phyloP scores from a whole-genome alignment of 1,139 yeast genomes.

The Geotrichum bryndzae region DNA sequence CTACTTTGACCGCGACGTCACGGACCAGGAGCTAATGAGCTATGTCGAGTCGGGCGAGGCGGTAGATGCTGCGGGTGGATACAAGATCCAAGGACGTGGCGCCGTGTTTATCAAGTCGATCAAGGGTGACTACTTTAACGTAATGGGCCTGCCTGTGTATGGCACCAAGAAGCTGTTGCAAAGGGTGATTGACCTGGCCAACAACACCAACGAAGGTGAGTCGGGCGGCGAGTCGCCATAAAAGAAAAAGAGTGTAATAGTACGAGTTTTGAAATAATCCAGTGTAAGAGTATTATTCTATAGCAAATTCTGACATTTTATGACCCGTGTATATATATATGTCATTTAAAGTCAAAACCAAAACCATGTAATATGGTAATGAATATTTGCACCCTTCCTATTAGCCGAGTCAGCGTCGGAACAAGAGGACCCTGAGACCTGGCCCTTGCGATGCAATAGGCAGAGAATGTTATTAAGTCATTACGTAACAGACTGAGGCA shows the following conservation, averaged over 20 bases:
- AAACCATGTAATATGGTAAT: not conserved
- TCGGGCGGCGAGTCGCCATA: slow-evolving; percentile 18
- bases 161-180: slow-evolving; percentile 45
- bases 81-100: slow-evolving; percentile 78
- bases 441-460: not conserved
- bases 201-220: slow-evolving; percentile 18
- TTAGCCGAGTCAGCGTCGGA: not conserved
- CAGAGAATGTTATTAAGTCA: too few relatives aligned
- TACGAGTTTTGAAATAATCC: too few relatives aligned
- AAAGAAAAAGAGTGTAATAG: not conserved
- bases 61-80: slow-evolving; percentile 83
- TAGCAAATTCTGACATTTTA: too few relatives aligned
- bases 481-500: not conserved
- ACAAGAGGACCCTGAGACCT: not conserved
- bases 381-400: not conserved
- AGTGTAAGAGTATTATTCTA: too few relatives aligned
- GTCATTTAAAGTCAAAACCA: not conserved
- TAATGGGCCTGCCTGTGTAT: slow-evolving; percentile 81
- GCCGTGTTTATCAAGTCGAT: slow-evolving; percentile 51
- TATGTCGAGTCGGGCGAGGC: slow-evolving; percentile 76
- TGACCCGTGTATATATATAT: too few relatives aligned
- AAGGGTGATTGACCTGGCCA: slow-evolving; percentile 30
- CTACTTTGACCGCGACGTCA: slow-evolving; percentile 43
- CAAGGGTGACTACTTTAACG: slow-evolving; percentile 77
- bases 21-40: slow-evolving; percentile 48